phyloP scores from a whole-genome alignment of 495 filamentous ascomycete genomes.

The Thermothielavioides terrestris region DNA sequence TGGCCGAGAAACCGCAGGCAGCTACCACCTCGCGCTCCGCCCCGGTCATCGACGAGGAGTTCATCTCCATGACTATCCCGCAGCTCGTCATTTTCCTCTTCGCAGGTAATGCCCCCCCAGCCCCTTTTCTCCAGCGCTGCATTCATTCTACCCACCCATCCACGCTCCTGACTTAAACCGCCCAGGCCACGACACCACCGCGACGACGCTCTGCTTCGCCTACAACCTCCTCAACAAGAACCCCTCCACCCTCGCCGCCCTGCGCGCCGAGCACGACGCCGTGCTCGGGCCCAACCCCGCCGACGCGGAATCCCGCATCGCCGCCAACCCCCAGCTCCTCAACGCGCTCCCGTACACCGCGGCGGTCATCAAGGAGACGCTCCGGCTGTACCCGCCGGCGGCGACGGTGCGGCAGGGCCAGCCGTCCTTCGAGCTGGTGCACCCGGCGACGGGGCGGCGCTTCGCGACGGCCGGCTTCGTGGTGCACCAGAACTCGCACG shows the following conservation, averaged over 20 bases:
- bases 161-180: no score
- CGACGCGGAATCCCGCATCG: slow-evolving; percentile 3
- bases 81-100: slow-evolving; percentile 37
- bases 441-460: slow-evolving; percentile 10
- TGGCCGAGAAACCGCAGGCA: slow-evolving; percentile 7
- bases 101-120: slow-evolving; percentile 38
- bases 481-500: slow-evolving; percentile 26
- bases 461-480: slow-evolving; percentile 25
- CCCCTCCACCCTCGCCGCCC: slow-evolving; percentile 21
- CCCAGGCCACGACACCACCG: slow-evolving; percentile 36
- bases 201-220: slow-evolving; percentile 23
- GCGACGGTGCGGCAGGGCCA: slow-evolving; percentile 21
- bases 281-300: slow-evolving; percentile 16
- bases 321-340: slow-evolving; percentile 13
- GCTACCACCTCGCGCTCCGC: neutral
- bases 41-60: slow-evolving; percentile 4
- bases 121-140: no score
- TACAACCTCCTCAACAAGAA: slow-evolving; percentile 33
- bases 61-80: slow-evolving; percentile 15
- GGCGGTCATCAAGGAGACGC: slow-evolving; percentile 38
- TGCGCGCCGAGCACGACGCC: slow-evolving; percentile 36
- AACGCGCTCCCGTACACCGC: slow-evolving; percentile 32
- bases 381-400: slow-evolving; percentile 32
- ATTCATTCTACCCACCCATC: no score
- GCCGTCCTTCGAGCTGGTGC: slow-evolving; percentile 15